phyloP scores from a whole-genome alignment of 2,329 filamentous ascomycete genomes.

The Immersiporthe knoxdaviesiana region DNA sequence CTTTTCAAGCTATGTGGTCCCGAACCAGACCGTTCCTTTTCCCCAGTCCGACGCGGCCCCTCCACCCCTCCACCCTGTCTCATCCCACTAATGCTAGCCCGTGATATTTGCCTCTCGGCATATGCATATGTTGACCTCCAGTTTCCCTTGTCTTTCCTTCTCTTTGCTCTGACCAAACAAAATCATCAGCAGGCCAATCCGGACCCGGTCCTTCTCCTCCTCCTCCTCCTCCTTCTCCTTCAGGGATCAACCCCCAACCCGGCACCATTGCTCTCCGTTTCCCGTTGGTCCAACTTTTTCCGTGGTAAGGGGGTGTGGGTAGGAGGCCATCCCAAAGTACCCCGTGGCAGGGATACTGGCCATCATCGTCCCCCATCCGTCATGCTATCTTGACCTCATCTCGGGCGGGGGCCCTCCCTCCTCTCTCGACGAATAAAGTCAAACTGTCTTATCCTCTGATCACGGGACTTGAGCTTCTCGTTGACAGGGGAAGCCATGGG shows the following conservation, averaged over 20 bases:
- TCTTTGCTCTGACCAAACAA: slow-evolving; percentile 41
- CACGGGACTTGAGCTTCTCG: slow-evolving; percentile 39
- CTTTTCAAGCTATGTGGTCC: slow-evolving; percentile 26
- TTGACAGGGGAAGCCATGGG: slow-evolving; percentile 40
- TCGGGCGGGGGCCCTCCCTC: slow-evolving; percentile 46
- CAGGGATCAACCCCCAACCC: slow-evolving; percentile 40
- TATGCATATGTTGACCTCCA: slow-evolving; percentile 41
- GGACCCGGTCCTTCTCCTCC: slow-evolving; percentile 24
- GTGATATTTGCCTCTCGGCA: slow-evolving; percentile 45
- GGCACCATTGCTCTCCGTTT: slow-evolving; percentile 34
- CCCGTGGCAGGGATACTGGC: slow-evolving; percentile 31
- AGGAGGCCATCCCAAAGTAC: slow-evolving; percentile 32
- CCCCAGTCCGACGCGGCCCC: slow-evolving; percentile 33
- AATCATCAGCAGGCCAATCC: slow-evolving; percentile 38
- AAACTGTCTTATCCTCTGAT: slow-evolving; percentile 47
- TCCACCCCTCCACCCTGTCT: slow-evolving; percentile 36
- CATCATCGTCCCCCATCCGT: slow-evolving; percentile 36
- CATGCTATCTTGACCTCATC: slow-evolving; percentile 35
- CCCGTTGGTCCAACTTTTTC: slow-evolving; percentile 35
- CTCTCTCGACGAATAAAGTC: slow-evolving; percentile 48
- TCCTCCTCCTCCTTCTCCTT: slow-evolving; percentile 35
- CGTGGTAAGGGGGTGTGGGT: slow-evolving; percentile 30
- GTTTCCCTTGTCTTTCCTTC: slow-evolving; percentile 31
- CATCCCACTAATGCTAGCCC: slow-evolving; percentile 42
- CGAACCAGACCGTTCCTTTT: slow-evolving; percentile 31